Evolutionary conservation across 768 basidiomycete genomes (phyloP), one percentile per base, ranked within the genome.

Genomic region (Pleurotus ostreatus): DNA sequence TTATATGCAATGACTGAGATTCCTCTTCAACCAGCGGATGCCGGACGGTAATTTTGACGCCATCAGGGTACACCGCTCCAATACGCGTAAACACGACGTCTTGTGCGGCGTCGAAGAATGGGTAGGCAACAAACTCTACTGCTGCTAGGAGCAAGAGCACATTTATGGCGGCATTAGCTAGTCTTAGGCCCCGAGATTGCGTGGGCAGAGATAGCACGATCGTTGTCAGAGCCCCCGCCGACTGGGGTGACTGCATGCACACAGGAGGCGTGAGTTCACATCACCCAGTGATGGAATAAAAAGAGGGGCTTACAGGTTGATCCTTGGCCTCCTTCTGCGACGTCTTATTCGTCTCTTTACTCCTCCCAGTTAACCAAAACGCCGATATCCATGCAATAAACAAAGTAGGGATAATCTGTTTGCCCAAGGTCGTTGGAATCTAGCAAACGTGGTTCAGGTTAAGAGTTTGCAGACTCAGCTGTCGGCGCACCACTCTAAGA

Each of bases 61-160:
- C 71, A 61, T 84, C 80, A 3, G 84, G 81, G 60, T 84, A 80
- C 55, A 91, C 78, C 2, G 87, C 87, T 13, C 89, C 89, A 55
- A 89, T 72, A 49, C 89, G 80, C 2, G 83, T 81, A 67, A 87
- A 92, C 11, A 73, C 69, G 58, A 89, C 78, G 62, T 79, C 76
- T 7, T 68, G 39, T 13, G 84, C 82, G 46, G 79, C 62, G 63
- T 84, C 81, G 55, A 83, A 65, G 61, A 80, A 74, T 3, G 89
- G 88, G 1, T 79, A 73, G 18, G 73, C 60, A 46, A 78, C 69
- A 59, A 84, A 78, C 64, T 92, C 89, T 23, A 66, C 62, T 20
- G 66, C 60, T n/a, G 69, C 70, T 22, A 67, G 38, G 18, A 74
- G 59, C 9, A 74, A 64, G 8, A 73, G 34, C 1, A 69, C 66